Base-by-base conservation (phyloP, 495 filamentous ascomycete species). In the Letharia lupina region DNA sequence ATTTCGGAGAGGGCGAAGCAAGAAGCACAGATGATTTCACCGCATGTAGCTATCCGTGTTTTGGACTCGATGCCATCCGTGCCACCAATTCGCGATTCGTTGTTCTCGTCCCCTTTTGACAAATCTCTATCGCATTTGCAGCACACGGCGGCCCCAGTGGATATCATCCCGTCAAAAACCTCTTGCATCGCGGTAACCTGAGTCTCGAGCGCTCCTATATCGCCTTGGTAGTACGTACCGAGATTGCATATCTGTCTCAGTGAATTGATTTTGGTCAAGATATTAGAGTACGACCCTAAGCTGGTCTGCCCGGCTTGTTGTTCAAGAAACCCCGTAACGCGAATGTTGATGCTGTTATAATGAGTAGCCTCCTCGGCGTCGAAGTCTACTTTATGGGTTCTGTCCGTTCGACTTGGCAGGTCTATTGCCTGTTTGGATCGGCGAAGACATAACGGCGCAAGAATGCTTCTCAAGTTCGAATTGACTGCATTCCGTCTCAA, bases 181-280 rank as follows among this genome's bases (percentile, higher is more conserved):
- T 61, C 57, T 64, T 70, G 82, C 78, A n/a, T 50, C 12, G 12
- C 18, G n/a, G 39, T 16, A n/a, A 1, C 28, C 5, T 61, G 87
- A 86, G 61, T 85, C 86, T 6, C 76, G 16, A 16, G 13, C 23
- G 23, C 48, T 44, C n/a, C 13, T 20, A 9, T 16, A 28, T 47
- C 8, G 33, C 44, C 42, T 56, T 45, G 57, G 60, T 65, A 67
- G 41, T 37, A 44, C 3, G 50, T 47, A 16, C 80, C 78, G 3
- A 80, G 67, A 59, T 81, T 77, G 58, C 79, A 81, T 28, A 77
- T 66, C 52, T 77, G 68, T 11, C 80, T 69, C n/a, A n/a, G n/a
- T n/a, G n/a, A n/a, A n/a, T n/a, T n/a, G n/a, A n/a, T n/a, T n/a
- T n/a, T n/a, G n/a, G n/a, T n/a, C n/a, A n/a, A n/a, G n/a, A n/a